Conservation (phyloP, 2,329 filamentous ascomycete genomes). For the Ramularia endophylla region DNA sequence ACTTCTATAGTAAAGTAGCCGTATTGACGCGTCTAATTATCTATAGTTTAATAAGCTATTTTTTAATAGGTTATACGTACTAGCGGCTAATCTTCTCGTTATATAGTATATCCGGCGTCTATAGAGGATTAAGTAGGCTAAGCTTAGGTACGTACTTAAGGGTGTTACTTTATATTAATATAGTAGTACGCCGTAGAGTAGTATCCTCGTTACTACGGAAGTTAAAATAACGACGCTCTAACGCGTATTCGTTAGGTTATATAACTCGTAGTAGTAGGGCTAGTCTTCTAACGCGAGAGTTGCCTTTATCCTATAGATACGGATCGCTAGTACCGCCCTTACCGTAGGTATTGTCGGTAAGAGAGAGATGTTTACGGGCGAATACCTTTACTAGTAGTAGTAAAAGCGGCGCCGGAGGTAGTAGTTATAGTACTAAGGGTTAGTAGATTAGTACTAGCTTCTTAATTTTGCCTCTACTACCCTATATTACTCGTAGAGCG, state of each 20-base stretch:
- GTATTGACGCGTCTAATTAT: too few species aligned
- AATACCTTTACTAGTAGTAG: not conserved
- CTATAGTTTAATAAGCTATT: too few species aligned
- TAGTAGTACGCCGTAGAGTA: not conserved
- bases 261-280: not conserved
- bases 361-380: too few species aligned
- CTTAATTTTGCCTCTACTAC: not conserved
- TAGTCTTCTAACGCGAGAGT: not conserved
- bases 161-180: conserved; percentile 1
- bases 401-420: not conserved
- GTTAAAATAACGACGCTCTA: not conserved
- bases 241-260: not conserved
- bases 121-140: too few species aligned
- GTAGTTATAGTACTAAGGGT: not conserved
- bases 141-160: too few species aligned
- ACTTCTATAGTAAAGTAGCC: too few species aligned
- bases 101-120: too few species aligned
- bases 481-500: not conserved
- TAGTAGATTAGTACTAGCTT: not conserved
- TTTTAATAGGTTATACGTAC: too few species aligned
- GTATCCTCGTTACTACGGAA: not conserved
- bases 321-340: too few species aligned
- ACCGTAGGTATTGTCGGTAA: too few species aligned
- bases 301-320: not conserved
- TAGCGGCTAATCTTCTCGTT: too few species aligned